Evolutionary conservation across 2,329 filamentous ascomycete species (phyloP).

Genomic region (Fusarium sp.): DNA sequence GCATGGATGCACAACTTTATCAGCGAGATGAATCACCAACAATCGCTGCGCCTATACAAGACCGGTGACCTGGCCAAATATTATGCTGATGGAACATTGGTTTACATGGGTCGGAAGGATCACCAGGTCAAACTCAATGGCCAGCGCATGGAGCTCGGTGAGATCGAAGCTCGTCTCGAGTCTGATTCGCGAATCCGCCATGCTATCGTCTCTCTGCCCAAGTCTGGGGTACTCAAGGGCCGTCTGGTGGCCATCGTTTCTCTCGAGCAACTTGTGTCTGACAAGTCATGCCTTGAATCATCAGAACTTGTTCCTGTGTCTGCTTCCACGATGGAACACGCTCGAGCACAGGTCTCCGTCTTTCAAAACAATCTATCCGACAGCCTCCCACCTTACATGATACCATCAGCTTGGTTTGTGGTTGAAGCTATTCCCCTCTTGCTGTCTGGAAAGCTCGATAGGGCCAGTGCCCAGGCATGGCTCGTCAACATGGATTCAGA

Average conservation of each 20-base stretch:
- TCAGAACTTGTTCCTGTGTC: neutral
- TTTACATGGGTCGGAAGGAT: constrained; percentile 64
- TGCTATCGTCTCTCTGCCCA: constrained; percentile 50
- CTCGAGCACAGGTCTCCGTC: neutral
- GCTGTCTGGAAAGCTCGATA: constrained; percentile 33
- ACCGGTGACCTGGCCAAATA: constrained; percentile 62
- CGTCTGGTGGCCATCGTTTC: constrained; percentile 26
- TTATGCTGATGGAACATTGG: constrained; percentile 52
- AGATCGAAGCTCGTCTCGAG: constrained; percentile 56
- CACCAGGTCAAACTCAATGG: constrained; percentile 51
- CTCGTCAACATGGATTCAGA: constrained; percentile 54
- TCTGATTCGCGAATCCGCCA: constrained; percentile 68
- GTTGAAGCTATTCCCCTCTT: constrained; percentile 22
- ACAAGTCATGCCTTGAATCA: neutral
- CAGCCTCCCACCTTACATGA: constrained; percentile 31
- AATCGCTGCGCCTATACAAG: constrained; percentile 49
- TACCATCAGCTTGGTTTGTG: constrained; percentile 28
- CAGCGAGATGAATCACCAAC: rapidly evolving
- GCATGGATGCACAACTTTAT: constrained; percentile 5
- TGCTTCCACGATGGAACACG: neutral
- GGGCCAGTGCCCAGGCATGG: constrained; percentile 55
- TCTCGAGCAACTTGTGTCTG: neutral
- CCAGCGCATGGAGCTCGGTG: constrained; percentile 62
- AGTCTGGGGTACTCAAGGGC: constrained; percentile 41
- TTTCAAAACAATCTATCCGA: constrained; percentile 14